Evolutionary conservation across 192 early-diverging fungal genomes (phyloP), one percentile per base, ranked within the genome.

Genomic region (Coemansia sp.): DNA sequence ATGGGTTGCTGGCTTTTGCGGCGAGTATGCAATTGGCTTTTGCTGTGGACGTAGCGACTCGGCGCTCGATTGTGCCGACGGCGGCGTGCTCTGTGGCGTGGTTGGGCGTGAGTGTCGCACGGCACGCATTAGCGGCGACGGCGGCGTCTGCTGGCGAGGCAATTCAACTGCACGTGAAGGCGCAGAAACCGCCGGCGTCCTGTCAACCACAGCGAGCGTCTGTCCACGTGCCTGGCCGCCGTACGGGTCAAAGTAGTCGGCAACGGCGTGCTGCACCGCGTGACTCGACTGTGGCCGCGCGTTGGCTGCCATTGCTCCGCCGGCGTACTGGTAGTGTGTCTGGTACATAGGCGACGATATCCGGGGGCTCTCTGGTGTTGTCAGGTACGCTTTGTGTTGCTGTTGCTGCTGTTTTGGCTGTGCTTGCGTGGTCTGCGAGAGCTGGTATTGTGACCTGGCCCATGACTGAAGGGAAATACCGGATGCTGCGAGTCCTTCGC

Each of bases 201-300:
- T 24, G 13, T 27, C 53, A 17, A 17, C 18, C 12, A 54, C n/a
- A 3, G 17, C 19, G 17, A 73, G 64, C 11, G 61, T 73, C 53
- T 78, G 74, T 15, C 74, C 74, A 19, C 47, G 74, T 1, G 56
- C 19, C 12, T 56, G 42, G 30, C 55, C 34, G 34, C 49, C 59
- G 61, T 78, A 78, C 44, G 74, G 74, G 69, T 78, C 74, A 55
- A 71, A 64, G 50, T 71, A 78, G 53, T 78, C 74, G 9, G 74
- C 73, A 4, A 67, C 57, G n/a, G 68, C 67, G 15, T 45, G 56
- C 30, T 66, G 53, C 25, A 59, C 58, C 0, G 60, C 49, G 51
- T 42, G 43, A 10, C 48, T 33, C n/a, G 70, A 53, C 17, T 56
- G 24, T 11, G 46, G 52, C 56, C 66, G 73, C 65, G 61, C 19